Conservation (phyloP, 768 basidiomycete species). For the Agaricus blazei region DNA sequence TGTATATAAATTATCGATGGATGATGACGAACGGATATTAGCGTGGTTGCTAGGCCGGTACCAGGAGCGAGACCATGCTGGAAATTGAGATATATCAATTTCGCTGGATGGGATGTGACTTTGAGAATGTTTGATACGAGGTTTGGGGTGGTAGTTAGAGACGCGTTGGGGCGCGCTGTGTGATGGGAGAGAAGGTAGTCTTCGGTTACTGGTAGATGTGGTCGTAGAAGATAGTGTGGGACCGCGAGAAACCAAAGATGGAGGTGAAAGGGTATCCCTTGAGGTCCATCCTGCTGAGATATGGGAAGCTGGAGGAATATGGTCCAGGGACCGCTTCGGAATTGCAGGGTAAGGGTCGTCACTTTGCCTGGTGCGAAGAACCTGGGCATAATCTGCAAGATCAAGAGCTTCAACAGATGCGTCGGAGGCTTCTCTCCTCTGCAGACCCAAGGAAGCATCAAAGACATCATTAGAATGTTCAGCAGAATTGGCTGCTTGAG, state of each 20-base stretch:
- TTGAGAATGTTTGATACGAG: conserved; percentile 15
- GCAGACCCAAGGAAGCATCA: conserved; percentile 16
- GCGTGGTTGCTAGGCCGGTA: conserved; percentile 31
- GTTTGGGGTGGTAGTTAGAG: conserved; percentile 14
- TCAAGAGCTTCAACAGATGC: conserved; percentile 68
- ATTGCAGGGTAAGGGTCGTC: conserved; percentile 29
- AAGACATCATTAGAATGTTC: conserved; percentile 13
- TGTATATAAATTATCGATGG: conserved; percentile 20
- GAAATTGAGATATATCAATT: conserved; percentile 59
- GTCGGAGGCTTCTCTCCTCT: conserved; percentile 50
- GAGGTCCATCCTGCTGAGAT: conserved; percentile 15
- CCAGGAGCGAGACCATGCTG: conserved; percentile 61
- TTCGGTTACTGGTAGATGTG: conserved; percentile 20
- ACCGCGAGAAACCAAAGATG: conserved; percentile 39
- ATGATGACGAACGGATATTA: conserved; percentile 11
- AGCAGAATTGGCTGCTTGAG: conserved; percentile 1
- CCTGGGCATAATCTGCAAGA: conserved; percentile 63
- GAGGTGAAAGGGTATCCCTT: conserved; percentile 22
- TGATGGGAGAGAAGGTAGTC: conserved; percentile 42
- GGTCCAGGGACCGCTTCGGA: conserved; percentile 16
- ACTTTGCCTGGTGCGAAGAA: conserved; percentile 34
- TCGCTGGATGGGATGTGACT: conserved; percentile 24
- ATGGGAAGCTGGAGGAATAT: conserved; percentile 21
- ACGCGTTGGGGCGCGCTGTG: conserved; percentile 29
- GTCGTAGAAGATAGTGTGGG: conserved; percentile 36